Conservation (phyloP, 208 protist genomes). For the Trypanosoma conorhini region DNA sequence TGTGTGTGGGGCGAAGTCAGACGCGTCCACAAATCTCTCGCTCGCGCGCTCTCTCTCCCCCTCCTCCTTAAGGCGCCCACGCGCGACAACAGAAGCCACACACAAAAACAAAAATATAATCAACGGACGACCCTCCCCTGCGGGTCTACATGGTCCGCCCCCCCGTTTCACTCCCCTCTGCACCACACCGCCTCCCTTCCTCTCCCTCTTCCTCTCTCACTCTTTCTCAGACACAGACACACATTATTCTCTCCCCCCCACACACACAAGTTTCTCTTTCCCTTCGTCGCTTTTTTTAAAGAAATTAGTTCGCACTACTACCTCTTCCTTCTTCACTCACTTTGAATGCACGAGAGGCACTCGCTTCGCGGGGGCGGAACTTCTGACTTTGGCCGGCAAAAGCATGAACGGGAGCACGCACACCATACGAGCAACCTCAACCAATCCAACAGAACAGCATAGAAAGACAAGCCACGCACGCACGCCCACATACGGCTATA, state of each 20-base stretch:
- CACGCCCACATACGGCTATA: neutral
- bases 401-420: constrained; percentile 1
- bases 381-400: neutral
- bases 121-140: neutral
- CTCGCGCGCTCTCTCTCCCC: neutral
- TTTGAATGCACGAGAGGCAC: neutral
- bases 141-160: neutral
- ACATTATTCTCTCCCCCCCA: no score
- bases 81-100: neutral
- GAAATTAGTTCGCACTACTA: neutral
- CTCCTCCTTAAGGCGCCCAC: neutral
- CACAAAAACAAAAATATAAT: neutral
- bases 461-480: neutral
- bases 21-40: neutral
- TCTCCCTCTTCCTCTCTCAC: neutral
- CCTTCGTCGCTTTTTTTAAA: neutral
- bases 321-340: neutral
- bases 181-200: neutral
- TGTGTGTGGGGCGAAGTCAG: neutral
- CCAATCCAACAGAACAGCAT: no score
- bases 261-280: no score
- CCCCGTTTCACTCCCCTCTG: neutral
- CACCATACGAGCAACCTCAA: neutral
- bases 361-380: neutral
- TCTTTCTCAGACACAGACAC: no score